phyloP scores from a whole-genome alignment of 2,329 filamentous ascomycete genomes.

The Byssothecium circinans region DNA sequence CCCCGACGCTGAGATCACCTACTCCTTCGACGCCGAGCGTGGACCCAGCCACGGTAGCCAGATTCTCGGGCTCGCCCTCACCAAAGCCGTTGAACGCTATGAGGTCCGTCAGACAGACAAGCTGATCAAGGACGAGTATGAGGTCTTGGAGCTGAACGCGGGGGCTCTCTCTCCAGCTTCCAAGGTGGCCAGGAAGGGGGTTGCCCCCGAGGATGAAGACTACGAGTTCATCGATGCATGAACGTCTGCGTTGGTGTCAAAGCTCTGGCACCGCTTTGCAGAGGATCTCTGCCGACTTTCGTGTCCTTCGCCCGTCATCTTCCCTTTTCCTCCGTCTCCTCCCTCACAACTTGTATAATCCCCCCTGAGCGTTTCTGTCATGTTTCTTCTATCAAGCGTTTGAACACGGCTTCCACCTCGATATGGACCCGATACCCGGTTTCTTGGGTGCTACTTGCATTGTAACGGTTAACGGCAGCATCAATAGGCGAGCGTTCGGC shows the following conservation, averaged over 20 bases:
- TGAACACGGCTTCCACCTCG: conserved; percentile 18
- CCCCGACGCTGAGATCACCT: conserved; percentile 53
- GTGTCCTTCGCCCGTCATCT: not conserved
- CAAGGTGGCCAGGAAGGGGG: conserved; percentile 32
- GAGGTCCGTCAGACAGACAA: conserved; percentile 64
- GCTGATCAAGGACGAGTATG: conserved; percentile 62
- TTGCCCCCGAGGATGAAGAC: conserved; percentile 43
- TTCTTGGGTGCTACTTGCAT: conserved; percentile 28
- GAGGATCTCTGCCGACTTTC: not conserved
- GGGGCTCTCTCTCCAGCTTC: conserved; percentile 39
- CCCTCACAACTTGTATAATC: conserved; percentile 8
- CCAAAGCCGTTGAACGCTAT: conserved; percentile 61
- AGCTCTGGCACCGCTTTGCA: too few relatives aligned
- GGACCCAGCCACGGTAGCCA: conserved; percentile 58
- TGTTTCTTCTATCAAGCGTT: conserved; percentile 25
- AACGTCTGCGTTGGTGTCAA: too few relatives aligned
- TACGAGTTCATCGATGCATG: conserved; percentile 45
- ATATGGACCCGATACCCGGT: conserved; percentile 19
- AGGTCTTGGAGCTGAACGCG: conserved; percentile 51
- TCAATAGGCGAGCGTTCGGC: conserved; percentile 46
- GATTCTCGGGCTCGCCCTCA: conserved; percentile 59
- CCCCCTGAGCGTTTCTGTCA: conserved; percentile 21
- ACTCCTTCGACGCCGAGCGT: conserved; percentile 56
- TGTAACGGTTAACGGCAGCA: conserved; percentile 40
- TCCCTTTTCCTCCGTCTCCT: conserved; percentile 7